Conservation (phyloP, 2,329 filamentous ascomycete species). For the Penicillium olsonii region DNA sequence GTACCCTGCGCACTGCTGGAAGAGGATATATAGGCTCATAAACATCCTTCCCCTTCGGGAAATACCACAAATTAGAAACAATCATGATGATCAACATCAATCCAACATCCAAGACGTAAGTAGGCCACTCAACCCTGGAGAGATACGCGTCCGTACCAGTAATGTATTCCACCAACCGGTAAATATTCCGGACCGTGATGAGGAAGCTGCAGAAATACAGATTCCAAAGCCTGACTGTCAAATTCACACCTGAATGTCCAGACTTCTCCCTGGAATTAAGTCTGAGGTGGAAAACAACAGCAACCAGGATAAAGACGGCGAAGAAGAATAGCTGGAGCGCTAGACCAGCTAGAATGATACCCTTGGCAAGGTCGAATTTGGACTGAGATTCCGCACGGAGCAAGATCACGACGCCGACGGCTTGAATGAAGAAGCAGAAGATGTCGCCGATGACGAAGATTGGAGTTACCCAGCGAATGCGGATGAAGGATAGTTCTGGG, state of each 20-base stretch:
- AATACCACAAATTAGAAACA: conserved; percentile 10
- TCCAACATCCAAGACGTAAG: conserved; percentile 10
- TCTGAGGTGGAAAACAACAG: conserved; percentile 11
- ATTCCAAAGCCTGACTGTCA: conserved; percentile 1
- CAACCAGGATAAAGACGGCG: conserved; percentile 1
- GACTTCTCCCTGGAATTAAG: not conserved
- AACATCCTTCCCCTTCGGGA: conserved; percentile 3
- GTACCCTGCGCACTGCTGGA: too few relatives aligned
- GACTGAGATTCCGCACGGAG: not conserved
- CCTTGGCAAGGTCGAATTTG: not conserved
- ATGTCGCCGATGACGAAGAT: conserved; percentile 12
- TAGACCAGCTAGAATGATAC: conserved; percentile 6
- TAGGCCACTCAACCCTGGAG: conserved; percentile 7
- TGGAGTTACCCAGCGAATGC: conserved; percentile 8
- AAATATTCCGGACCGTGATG: conserved; percentile 10
- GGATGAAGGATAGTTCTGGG: conserved; percentile 9
- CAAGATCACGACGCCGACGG: conserved; percentile 4
- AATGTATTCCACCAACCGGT: conserved; percentile 13
- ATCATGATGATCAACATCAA: conserved; percentile 10
- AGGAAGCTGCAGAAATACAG: conserved; percentile 3
- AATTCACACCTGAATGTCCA: not conserved
- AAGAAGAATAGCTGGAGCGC: conserved; percentile 13
- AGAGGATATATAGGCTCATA: too few relatives aligned
- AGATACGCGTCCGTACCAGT: conserved; percentile 6
- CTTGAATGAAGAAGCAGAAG: conserved; percentile 13